These are phyloP conservation scores for Xylaria sp. DNA, from an alignment of 2,329 filamentous ascomycete species.

Conservation along the genomic window DNA sequence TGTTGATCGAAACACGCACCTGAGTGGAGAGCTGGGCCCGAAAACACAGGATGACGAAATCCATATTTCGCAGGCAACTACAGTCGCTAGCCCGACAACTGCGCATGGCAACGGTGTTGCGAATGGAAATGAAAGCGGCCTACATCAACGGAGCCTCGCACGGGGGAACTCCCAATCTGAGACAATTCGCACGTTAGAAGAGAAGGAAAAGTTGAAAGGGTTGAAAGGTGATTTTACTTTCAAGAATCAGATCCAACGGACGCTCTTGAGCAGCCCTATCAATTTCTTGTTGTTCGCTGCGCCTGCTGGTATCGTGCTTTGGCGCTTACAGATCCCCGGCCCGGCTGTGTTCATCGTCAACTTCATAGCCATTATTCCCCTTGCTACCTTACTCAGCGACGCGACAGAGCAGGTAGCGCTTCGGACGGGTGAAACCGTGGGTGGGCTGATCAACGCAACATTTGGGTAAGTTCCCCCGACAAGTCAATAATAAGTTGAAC, in stretches of 20 bases:
- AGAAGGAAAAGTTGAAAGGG: constrained; percentile 46
- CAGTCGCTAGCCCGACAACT: constrained; percentile 15
- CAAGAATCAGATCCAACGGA: constrained; percentile 72
- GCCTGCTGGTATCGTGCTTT: constrained; percentile 78
- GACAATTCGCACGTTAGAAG: constrained; percentile 24
- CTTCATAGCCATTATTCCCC: constrained; percentile 89
- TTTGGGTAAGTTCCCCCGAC: constrained; percentile 69
- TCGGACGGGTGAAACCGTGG: constrained; percentile 81
- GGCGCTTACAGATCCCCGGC: constrained; percentile 60
- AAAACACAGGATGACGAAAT: constrained; percentile 9
- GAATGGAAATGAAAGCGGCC: neutral
- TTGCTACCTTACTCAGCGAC: constrained; percentile 85
- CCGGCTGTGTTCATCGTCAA: constrained; percentile 78
- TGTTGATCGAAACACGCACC: neutral
- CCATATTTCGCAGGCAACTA: constrained; percentile 22
- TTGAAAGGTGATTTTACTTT: constrained; percentile 63
- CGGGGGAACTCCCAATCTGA: constrained; percentile 19
- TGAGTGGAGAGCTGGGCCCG: neutral
- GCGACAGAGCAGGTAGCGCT: constrained; percentile 90
- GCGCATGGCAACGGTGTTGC: neutral
- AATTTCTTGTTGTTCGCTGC: constrained; percentile 81
- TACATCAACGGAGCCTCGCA: constrained; percentile 9
- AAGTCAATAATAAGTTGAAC: neutral
- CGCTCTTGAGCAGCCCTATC: constrained; percentile 82
- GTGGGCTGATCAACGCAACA: constrained; percentile 86